These are phyloP conservation scores for Penicillium bialowiezense DNA, from an alignment of 495 filamentous ascomycete genomes.

Conservation along the genomic window DNA sequence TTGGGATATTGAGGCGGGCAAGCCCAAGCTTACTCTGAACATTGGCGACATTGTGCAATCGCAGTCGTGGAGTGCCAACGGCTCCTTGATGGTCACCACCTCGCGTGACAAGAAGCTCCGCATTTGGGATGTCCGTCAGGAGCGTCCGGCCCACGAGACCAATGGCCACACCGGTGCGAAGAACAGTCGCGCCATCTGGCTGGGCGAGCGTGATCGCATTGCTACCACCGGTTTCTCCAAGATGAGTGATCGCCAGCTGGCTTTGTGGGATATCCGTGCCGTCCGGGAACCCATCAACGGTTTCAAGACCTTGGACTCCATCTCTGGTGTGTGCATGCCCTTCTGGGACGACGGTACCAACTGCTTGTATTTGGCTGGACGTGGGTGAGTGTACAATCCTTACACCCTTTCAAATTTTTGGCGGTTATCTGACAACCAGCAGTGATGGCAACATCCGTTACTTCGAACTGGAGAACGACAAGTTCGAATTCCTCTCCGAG, in stretches of 20 bases:
- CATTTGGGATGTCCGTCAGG: conserved; percentile 94
- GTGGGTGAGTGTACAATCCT: conserved; percentile 64
- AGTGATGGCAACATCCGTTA: conserved; percentile 99
- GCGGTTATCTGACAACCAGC: conserved; percentile 10
- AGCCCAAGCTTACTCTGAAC: conserved; percentile 68
- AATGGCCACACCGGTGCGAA: conserved; percentile 89
- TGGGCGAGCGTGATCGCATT: conserved; percentile 92
- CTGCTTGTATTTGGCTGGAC: conserved; percentile 90
- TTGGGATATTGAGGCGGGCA: conserved; percentile 88
- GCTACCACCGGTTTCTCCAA: conserved; percentile 95
- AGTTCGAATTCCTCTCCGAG: conserved; percentile 92
- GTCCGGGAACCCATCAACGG: conserved; percentile 79
- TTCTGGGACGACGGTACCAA: conserved; percentile 98
- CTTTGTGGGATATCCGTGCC: conserved; percentile 87
- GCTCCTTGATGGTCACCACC: conserved; percentile 84
- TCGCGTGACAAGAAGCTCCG: conserved; percentile 97
- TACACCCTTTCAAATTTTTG: background rate
- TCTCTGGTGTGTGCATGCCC: conserved; percentile 97
- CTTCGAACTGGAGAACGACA: conserved; percentile 95
- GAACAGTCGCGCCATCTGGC: conserved; percentile 93
- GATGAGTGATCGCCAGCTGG: conserved; percentile 97
- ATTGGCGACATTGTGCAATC: conserved; percentile 91
- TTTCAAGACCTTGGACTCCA: conserved; percentile 84
- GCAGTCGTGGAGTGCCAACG: conserved; percentile 92
- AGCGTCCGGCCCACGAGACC: conserved; percentile 80